phyloP scores from a whole-genome alignment of 495 filamentous ascomycete species.

The Hypoxylon perforatum region DNA sequence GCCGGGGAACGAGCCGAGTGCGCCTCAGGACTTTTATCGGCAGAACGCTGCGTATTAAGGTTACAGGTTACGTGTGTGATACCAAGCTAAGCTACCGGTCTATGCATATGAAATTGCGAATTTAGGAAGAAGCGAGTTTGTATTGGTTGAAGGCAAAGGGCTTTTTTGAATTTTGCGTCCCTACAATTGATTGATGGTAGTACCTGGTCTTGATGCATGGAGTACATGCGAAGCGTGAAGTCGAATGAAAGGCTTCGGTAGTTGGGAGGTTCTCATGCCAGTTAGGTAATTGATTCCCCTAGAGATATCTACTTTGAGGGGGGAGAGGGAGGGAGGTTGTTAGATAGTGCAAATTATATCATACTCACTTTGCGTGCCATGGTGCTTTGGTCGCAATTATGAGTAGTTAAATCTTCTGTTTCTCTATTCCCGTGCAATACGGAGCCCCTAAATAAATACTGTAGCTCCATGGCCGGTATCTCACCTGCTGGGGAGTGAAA shows the following conservation, averaged over 20 bases:
- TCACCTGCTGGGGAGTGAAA: too few relatives aligned
- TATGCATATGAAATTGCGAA: slow-evolving; percentile 7
- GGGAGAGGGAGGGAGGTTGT: neutral
- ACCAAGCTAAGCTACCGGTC: neutral
- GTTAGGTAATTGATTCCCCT: slow-evolving; percentile 6
- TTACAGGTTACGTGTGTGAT: too few relatives aligned
- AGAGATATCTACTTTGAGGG: too few relatives aligned
- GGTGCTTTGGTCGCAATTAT: neutral
- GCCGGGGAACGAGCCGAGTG: slow-evolving; percentile 47
- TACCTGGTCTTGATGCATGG: slow-evolving; percentile 8
- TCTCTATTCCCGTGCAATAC: too few relatives aligned
- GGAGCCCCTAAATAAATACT: too few relatives aligned
- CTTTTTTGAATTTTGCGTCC: neutral
- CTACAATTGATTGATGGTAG: slow-evolving; percentile 1
- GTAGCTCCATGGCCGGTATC: neutral
- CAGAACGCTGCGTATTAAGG: slow-evolving; percentile 43
- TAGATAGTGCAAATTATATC: slow-evolving; percentile 19
- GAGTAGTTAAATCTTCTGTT: too few relatives aligned
- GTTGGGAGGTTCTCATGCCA: neutral
- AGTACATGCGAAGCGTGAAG: neutral
- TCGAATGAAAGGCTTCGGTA: neutral
- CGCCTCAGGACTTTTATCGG: slow-evolving; percentile 54
- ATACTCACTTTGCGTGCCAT: neutral
- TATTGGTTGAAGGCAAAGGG: neutral
- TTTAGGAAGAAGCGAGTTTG: neutral